Base-by-base conservation (phyloP, 2,329 filamentous ascomycete species). In the Aspergillus ibericus region DNA sequence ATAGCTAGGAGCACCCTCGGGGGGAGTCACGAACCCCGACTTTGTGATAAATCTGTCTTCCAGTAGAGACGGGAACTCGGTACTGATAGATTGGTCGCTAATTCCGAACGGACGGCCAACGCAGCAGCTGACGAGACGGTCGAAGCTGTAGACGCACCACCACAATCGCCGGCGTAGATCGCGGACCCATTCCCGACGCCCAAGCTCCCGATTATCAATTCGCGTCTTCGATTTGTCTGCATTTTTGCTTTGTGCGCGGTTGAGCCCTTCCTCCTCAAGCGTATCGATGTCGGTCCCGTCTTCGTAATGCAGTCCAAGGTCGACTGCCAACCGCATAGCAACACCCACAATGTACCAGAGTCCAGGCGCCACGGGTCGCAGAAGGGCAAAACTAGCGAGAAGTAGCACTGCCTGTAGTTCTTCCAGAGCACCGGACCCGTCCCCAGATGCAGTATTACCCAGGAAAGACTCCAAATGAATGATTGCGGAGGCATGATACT, bases 321-420 rank as follows among this genome's bases (percentile, higher is more conserved):
- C 95, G 20, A 98, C 89, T 6, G 92, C 93, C 53, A 98, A 77
- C 36, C 95, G 88, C 60, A 96, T 89, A 5, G 93, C 93, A 44
- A 97, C 93, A 10, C 95, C 95, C 59, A 96, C 91, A 61, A 98
- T 98, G 75, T 98, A 98, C 93, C 93, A 98, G 46, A 98, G 79
- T 13, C 95, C 95, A 0, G 93, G 93, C 1, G 93, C 92, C 20
- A 98, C 92, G 1, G 95, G 95, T 55, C 93, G 85, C 62, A 98
- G 82, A 50, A 99, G 81, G 7, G 93, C 93, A 80, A 98, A 96
- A 55, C 92, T 92, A 46, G 93, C 93, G 47, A 98, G 81, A 42
- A 98, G 80, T 50, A 98, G 78, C 7, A 98, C 93, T n/a, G 92
- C 92, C 72, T 98, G 93, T 53, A 98, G 80, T 70, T 97, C 93